Conservation (phyloP, 306 rosid species). For the Styphnolobium japonicum region DNA sequence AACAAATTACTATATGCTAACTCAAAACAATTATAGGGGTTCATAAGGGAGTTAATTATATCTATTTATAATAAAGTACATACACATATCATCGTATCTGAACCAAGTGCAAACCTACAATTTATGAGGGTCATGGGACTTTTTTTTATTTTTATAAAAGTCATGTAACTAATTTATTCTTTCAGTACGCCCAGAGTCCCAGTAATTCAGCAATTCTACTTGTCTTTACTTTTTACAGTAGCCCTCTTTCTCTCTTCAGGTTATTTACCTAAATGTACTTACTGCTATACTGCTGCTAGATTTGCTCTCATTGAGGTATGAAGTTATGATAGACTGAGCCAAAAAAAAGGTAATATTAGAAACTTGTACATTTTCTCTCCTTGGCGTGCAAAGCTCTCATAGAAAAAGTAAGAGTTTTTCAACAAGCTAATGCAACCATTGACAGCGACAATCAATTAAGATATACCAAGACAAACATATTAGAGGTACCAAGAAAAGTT, state of each 20-base stretch:
- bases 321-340: neutral
- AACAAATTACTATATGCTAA: conserved; percentile 3
- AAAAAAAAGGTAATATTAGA: neutral
- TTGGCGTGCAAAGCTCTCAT: neutral
- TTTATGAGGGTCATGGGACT: no score
- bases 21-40: neutral
- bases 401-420: neutral
- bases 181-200: neutral
- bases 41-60: neutral
- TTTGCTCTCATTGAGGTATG: neutral
- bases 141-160: no score
- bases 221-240: neutral
- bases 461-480: neutral
- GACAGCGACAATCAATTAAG: neutral
- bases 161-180: neutral
- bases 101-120: neutral
- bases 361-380: neutral
- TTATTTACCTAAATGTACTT: neutral
- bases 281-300: neutral
- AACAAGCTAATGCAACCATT: neutral
- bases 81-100: neutral
- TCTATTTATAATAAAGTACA: neutral
- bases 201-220: neutral
- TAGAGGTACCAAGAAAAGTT: neutral
- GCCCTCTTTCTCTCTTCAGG: neutral